A percentile compares a stretch with the other conserved stretches of the same genome.
Conservation (phyloP, 2,329 filamentous ascomycete species). For the Diplodia corticola region DNA sequence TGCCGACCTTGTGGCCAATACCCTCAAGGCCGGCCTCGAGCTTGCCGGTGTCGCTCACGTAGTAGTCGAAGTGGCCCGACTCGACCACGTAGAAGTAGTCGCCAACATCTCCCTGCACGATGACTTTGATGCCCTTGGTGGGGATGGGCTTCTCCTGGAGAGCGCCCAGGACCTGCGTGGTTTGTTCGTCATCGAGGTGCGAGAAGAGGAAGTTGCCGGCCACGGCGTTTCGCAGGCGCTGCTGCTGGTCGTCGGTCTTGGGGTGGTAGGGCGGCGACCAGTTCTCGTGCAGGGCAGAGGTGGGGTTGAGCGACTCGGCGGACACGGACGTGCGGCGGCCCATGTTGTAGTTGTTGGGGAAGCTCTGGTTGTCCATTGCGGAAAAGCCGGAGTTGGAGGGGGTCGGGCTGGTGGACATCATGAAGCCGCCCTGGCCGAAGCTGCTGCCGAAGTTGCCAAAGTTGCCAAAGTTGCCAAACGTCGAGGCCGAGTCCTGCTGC, state of each 20-base stretch:
- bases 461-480: constrained; percentile 39
- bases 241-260: constrained; percentile 79
- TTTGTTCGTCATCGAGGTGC: constrained; percentile 92
- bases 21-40: constrained; percentile 80
- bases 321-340: constrained; percentile 93
- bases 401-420: constrained; percentile 33
- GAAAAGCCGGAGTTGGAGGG: constrained; percentile 47
- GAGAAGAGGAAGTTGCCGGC: constrained; percentile 90
- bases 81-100: constrained; percentile 99
- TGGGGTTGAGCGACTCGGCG: constrained; percentile 91
- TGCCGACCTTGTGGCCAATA: constrained; percentile 77
- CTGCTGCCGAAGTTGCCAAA: constrained; percentile 27
- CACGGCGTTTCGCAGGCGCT: constrained; percentile 77
- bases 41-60: constrained; percentile 76
- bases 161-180: constrained; percentile 80
- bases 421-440: constrained; percentile 34
- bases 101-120: constrained; percentile 90
- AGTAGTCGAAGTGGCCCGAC: constrained; percentile 84
- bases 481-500: constrained; percentile 42
- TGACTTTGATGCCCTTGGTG: constrained; percentile 86
- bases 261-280: constrained; percentile 85
- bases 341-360: constrained; percentile 92
- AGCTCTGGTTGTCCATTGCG: constrained; percentile 63
- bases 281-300: constrained; percentile 77
- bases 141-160: constrained; percentile 94